Evolutionary conservation across 352 stramenopile species (phyloP).

Genomic region (Elongisporangium senticosum): DNA sequence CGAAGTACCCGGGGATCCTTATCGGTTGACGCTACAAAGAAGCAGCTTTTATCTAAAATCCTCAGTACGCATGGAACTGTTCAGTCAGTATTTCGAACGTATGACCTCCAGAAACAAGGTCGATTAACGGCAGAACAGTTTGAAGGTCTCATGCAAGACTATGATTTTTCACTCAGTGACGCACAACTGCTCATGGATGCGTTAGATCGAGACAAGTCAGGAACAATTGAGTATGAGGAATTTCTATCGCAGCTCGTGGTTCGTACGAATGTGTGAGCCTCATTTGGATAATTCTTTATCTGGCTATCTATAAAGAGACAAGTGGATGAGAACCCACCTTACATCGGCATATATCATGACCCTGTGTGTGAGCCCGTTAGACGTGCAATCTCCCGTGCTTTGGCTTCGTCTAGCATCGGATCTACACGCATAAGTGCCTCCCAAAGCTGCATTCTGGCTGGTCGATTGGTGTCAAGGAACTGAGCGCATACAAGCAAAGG

Average conservation of each 20-base stretch:
- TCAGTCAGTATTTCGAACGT: conserved; percentile 44
- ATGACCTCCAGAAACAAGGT: conserved; percentile 36
- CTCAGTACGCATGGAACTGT: conserved; percentile 35
- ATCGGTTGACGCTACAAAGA: conserved; percentile 37
- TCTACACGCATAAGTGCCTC: conserved; percentile 66
- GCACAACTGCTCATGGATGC: conserved; percentile 21
- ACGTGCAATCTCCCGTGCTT: conserved; percentile 40
- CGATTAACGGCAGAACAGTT: conserved; percentile 36
- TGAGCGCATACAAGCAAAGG: conserved; percentile 9
- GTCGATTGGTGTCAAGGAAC: conserved; percentile 43
- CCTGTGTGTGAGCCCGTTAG: conserved; percentile 6
- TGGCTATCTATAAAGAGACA: neutral
- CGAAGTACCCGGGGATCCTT: conserved; percentile 10
- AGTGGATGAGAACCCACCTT: too few species aligned
- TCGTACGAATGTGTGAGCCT: conserved; percentile 3
- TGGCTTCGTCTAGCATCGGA: conserved; percentile 41
- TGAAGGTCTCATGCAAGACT: conserved; percentile 31
- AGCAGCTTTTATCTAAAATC: conserved; percentile 34
- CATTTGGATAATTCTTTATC: neutral
- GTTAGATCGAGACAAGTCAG: conserved; percentile 43
- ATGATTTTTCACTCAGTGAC: conserved; percentile 24
- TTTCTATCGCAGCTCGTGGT: conserved; percentile 41
- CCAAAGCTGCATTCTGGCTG: conserved; percentile 49
- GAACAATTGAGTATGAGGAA: conserved; percentile 55
- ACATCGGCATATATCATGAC: too few species aligned